Base-by-base conservation (phyloP, 495 filamentous ascomycete genomes). In the Hyphodiscus hymeniophilus region DNA sequence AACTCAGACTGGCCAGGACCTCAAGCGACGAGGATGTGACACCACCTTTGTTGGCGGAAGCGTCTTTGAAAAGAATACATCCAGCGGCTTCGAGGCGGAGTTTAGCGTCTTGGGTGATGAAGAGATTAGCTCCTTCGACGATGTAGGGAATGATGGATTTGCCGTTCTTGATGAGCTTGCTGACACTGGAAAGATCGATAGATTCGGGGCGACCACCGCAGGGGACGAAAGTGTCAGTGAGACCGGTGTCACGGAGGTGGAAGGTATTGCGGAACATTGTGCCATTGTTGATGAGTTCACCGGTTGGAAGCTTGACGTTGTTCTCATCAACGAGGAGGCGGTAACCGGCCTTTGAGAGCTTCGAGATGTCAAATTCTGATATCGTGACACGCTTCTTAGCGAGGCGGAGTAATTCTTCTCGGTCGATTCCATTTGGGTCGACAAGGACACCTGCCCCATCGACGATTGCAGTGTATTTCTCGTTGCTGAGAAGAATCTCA, bases 51-150 rank as follows among this genome's bases (percentile, higher is more conserved):
- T 98, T 98, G 35, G 94, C 89, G 35, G 88, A 94, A 11, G 92
- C 92, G 66, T 98, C 92, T 72, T 98, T 98, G 78, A 87, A 97
- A 35, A 98, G 65, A 55, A 97, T 82, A 60, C 85, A 89, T 51
- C 94, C 94, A 23, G 92, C 91, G 56, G 86, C 81, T 68, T 98
- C 92, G 4, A 98, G 77, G 17, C 89, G 84, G 47, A 97, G 74
- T 74, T 98, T 98, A 54, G 88, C 89, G 60, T 98, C 92, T 67
- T 98, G 94, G 11, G 92, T 97, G 67, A 98, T 92, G 78, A 98
- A 98, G 33, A 98, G 73, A 62, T 98, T 98, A 60, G 92, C 92
- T 17, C 92, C 92, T 66, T 98, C 92, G 38, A 98, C 92, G 23
- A 98, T 90, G 70, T 92, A 97, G 5, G 89, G 89, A 48, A 98